phyloP scores from a whole-genome alignment of 257 asterid species.

The Solanum lycopersicoides region DNA sequence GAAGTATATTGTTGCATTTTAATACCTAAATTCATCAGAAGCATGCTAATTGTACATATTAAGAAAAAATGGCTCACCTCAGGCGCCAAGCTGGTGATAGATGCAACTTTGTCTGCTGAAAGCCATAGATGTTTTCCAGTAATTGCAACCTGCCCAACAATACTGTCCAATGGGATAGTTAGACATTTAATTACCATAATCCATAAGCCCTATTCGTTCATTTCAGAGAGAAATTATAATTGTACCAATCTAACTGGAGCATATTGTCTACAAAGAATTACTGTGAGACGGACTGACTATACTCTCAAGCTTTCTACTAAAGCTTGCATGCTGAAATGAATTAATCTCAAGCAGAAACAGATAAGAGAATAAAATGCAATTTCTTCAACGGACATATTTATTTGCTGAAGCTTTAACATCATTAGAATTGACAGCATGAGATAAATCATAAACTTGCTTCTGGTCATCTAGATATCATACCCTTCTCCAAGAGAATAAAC shows the following conservation, averaged over 20 bases:
- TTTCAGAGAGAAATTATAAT: not conserved
- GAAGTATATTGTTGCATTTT: not conserved
- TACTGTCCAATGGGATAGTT: constrained; percentile 30
- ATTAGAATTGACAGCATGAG: not conserved
- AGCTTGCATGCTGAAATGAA: not conserved
- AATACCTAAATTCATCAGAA: not conserved
- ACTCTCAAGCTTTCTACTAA: not conserved
- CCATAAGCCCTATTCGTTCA: not conserved
- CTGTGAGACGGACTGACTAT: not conserved
- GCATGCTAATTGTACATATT: not conserved
- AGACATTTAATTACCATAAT: not conserved
- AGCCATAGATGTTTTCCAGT: constrained; percentile 91
- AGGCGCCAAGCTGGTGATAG: constrained; percentile 32
- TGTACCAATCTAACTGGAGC: not conserved
- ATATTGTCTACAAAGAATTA: not conserved
- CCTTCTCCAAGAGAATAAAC: constrained; percentile 92
- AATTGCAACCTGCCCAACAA: constrained; percentile 84
- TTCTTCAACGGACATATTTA: not conserved
- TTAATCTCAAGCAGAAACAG: not conserved
- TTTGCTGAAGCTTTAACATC: not conserved
- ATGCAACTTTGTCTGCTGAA: constrained; percentile 39
- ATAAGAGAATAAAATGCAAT: not conserved
- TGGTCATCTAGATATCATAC: constrained; percentile 31
- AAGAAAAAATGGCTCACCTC: constrained; percentile 36
- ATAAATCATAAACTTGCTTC: not conserved